These are phyloP conservation scores for Trifolium pratense DNA, from an alignment of 306 rosid genomes.

Conservation along the genomic window DNA sequence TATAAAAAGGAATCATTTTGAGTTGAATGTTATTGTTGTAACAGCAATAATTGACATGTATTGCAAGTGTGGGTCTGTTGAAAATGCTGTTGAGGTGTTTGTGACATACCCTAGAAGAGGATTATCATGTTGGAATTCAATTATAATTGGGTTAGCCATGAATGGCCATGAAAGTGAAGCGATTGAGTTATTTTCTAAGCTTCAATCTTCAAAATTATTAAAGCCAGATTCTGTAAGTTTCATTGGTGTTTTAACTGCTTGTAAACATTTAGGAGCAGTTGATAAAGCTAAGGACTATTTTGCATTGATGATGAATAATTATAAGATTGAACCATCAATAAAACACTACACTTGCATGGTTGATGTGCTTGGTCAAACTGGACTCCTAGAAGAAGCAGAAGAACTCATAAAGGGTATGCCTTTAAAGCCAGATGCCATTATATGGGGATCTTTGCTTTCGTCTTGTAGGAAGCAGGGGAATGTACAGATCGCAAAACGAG, in stretches of 20 bases:
- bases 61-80: constrained; percentile 73
- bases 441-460: constrained; percentile 90
- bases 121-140: constrained; percentile 81
- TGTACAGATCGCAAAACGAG: constrained; percentile 66
- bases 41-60: constrained; percentile 89
- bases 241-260: constrained; percentile 80
- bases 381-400: constrained; percentile 81
- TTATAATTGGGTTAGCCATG: constrained; percentile 75
- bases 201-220: constrained; percentile 55
- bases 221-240: constrained; percentile 73
- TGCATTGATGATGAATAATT: constrained; percentile 52
- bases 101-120: constrained; percentile 54
- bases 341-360: constrained; percentile 87
- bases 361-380: constrained; percentile 75
- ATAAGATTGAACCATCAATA: constrained; percentile 66
- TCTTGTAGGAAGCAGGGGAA: constrained; percentile 70
- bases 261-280: constrained; percentile 70
- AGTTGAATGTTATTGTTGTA: constrained; percentile 62
- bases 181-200: constrained; percentile 59
- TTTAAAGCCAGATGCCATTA: constrained; percentile 64
- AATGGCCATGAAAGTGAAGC: constrained; percentile 76
- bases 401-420: constrained; percentile 61
- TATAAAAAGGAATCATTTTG: constrained; percentile 59
- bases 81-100: constrained; percentile 66
- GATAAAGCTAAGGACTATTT: constrained; percentile 65